Conservation (phyloP, 805 yeast species). For the Clavispora phyllophila region DNA sequence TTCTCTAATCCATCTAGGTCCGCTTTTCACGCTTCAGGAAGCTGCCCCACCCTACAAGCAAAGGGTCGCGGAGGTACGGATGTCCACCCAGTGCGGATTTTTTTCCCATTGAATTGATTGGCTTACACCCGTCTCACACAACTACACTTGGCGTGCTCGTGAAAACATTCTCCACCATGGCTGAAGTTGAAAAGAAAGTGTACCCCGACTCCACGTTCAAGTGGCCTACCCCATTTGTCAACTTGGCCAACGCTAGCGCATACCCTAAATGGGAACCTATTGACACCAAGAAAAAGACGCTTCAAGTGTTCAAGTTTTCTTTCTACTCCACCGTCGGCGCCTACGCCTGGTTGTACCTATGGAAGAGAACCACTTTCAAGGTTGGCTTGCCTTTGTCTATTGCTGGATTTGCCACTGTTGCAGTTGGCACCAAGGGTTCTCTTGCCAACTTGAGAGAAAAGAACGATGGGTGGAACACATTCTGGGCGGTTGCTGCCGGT, state of each 20-base stretch:
- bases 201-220: slow-evolving; percentile 37
- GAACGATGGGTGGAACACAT: slow-evolving; percentile 58
- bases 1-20: too few relatives aligned
- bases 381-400: slow-evolving; percentile 35
- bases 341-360: slow-evolving; percentile 41
- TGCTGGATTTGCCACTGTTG: slow-evolving; percentile 44
- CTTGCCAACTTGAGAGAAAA: slow-evolving; percentile 57
- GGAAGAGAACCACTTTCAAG: slow-evolving; percentile 41
- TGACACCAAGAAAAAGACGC: slow-evolving; percentile 48
- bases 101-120: slow-evolving; percentile 15
- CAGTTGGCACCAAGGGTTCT: slow-evolving; percentile 45
- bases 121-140: slow-evolving; percentile 3
- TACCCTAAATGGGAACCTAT: slow-evolving; percentile 50
- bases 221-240: slow-evolving; percentile 39
- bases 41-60: too few relatives aligned
- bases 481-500: slow-evolving; percentile 57
- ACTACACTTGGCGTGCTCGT: not conserved
- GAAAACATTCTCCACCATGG: slow-evolving; percentile 12
- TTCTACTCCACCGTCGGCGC: slow-evolving; percentile 47
- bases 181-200: slow-evolving; percentile 15
- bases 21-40: too few relatives aligned
- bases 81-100: slow-evolving; percentile 4
- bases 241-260: slow-evolving; percentile 32
- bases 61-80: slow-evolving; percentile 7
- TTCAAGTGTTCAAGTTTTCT: slow-evolving; percentile 42